A percentile compares a stretch with the other conserved stretches of the same genome.
Evolutionary conservation across 208 protist genomes (phyloP).

Genomic region (Naegleria fowleri): DNA sequence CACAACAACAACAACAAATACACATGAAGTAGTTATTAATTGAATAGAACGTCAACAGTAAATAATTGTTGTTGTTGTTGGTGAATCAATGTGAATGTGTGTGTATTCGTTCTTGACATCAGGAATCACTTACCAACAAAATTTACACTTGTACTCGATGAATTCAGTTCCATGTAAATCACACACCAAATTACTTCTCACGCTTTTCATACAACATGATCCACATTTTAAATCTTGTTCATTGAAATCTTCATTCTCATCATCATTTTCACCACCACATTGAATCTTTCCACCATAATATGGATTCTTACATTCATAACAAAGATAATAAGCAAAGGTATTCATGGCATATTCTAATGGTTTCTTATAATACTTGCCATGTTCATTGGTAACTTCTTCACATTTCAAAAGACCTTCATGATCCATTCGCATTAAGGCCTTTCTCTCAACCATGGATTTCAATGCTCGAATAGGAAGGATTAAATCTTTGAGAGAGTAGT

Average conservation of each 20-base stretch:
- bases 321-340: not conserved
- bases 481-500: constrained; percentile 7
- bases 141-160: constrained; percentile 48
- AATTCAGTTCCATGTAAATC: constrained; percentile 38
- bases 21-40: too few relatives aligned
- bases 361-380: not conserved
- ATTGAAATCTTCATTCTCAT: not conserved
- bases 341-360: not conserved
- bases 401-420: constrained; percentile 6
- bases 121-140: constrained; percentile 36
- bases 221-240: constrained; percentile 8
- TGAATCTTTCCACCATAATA: not conserved
- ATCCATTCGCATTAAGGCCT: not conserved
- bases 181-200: not conserved
- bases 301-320: constrained; percentile 10
- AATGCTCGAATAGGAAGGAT: not conserved
- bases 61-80: too few relatives aligned
- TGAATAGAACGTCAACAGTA: too few relatives aligned
- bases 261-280: not conserved
- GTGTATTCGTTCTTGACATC: too few relatives aligned
- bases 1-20: too few relatives aligned
- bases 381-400: not conserved
- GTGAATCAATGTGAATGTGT: too few relatives aligned
- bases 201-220: not conserved
- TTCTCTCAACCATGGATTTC: not conserved